A percentile compares a stretch with the other conserved stretches of the same genome.
phyloP scores from a whole-genome alignment of 192 early-diverging fungal species.

The Rhizophagus sp. region DNA sequence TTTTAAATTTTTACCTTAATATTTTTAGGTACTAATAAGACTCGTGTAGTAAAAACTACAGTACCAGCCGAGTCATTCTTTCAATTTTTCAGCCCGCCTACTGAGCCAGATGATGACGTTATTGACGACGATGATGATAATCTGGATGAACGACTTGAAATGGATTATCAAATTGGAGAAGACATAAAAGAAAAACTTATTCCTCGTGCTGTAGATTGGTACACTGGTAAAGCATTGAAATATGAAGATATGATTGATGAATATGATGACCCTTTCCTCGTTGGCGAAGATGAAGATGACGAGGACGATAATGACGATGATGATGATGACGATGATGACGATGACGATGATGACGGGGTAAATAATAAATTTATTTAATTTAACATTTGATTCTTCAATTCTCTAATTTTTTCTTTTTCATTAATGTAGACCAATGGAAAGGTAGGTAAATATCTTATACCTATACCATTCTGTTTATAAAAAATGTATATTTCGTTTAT shows the following conservation, averaged over 20 bases:
- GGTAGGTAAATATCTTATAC: conserved; percentile 13
- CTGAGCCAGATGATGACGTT: conserved; percentile 69
- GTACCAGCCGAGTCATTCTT: conserved; percentile 98
- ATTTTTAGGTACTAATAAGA: conserved; percentile 86
- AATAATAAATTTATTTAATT: neutral
- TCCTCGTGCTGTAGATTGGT: conserved; percentile 96
- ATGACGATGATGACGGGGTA: conserved; percentile 40
- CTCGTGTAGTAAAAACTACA: conserved; percentile 95
- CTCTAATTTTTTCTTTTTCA: neutral
- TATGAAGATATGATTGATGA: conserved; percentile 62
- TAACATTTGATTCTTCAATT: neutral
- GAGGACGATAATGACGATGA: conserved; percentile 39
- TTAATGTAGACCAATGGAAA: conserved; percentile 14
- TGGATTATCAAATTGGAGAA: conserved; percentile 96
- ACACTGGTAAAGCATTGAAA: conserved; percentile 95
- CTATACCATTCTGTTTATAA: neutral
- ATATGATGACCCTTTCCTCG: conserved; percentile 20
- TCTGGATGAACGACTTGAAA: conserved; percentile 84
- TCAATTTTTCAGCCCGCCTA: conserved; percentile 90
- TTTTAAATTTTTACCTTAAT: neutral
- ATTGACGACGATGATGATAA: conserved; percentile 75
- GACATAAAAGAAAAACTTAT: conserved; percentile 98
- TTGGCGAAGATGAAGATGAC: conserved; percentile 33
- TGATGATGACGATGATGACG: conserved; percentile 44
- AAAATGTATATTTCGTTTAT: neutral